Evolutionary conservation across 78 protist species (phyloP).

Genomic region (Dictyostelium intermedium): DNA sequence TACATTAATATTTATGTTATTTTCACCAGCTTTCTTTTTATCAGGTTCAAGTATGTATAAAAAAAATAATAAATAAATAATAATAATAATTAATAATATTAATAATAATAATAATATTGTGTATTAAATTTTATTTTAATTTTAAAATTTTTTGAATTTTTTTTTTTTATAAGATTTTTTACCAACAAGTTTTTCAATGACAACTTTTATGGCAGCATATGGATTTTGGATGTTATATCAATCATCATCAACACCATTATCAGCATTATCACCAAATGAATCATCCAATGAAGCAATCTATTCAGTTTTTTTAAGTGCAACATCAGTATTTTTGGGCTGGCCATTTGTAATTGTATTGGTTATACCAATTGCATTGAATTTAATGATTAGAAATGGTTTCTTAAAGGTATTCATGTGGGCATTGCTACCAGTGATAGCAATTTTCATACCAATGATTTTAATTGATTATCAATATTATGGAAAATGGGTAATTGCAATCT

Average conservation of each 20-base stretch:
- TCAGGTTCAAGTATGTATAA: conserved; percentile 47
- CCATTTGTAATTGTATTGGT: conserved; percentile 83
- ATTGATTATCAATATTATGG: conserved; percentile 83
- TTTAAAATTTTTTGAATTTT: not conserved
- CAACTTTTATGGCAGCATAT: conserved; percentile 31
- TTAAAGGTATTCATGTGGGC: conserved; percentile 39
- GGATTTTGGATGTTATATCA: conserved; percentile 71
- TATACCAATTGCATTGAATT: conserved; percentile 79
- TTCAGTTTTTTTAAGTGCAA: conserved; percentile 58
- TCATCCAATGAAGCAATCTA: not conserved
- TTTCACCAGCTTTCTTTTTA: conserved; percentile 64
- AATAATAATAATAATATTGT: not conserved
- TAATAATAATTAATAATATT: too few relatives aligned
- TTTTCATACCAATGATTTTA: conserved; percentile 52
- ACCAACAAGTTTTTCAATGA: conserved; percentile 79
- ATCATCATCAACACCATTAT: conserved; percentile 5
- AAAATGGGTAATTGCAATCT: conserved; percentile 58
- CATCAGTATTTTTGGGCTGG: conserved; percentile 86
- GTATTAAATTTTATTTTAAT: too few relatives aligned
- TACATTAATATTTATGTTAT: conserved; percentile 38
- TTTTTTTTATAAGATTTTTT: conserved; percentile 26
- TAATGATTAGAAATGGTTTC: conserved; percentile 16
- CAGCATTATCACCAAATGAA: conserved; percentile 5
- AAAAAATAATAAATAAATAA: not conserved
- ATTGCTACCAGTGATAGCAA: not conserved